Conservation (phyloP, 768 basidiomycete species). For the Suillus clintonianus region DNA sequence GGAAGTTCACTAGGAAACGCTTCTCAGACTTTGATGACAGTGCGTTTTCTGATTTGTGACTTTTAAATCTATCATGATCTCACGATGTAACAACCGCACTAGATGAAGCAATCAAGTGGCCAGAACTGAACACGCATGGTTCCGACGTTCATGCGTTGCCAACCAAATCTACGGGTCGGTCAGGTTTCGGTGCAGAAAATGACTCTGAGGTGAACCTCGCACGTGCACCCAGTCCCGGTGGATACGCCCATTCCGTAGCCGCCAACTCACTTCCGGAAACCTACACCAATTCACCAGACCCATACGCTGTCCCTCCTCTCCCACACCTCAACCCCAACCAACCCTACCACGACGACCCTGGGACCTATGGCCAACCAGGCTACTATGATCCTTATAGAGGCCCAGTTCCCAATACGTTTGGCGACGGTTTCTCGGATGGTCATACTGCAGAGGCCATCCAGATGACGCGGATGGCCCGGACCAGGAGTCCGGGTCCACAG, state of each 20-base stretch:
- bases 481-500: slow-evolving; percentile 44
- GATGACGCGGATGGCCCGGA: slow-evolving; percentile 65
- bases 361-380: slow-evolving; percentile 35
- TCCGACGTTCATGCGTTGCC: slow-evolving; percentile 66
- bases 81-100: slow-evolving; percentile 4
- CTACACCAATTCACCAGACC: slow-evolving; percentile 48
- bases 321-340: slow-evolving; percentile 79
- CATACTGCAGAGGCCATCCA: slow-evolving; percentile 63
- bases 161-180: slow-evolving; percentile 65
- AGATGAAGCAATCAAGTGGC: slow-evolving; percentile 92
- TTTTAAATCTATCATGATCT: slow-evolving; percentile 7
- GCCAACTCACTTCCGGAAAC: slow-evolving; percentile 48
- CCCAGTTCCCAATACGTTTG: slow-evolving; percentile 67
- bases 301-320: slow-evolving; percentile 82
- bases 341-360: slow-evolving; percentile 77
- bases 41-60: slow-evolving; percentile 41
- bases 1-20: slow-evolving; percentile 86
- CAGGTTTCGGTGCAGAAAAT: slow-evolving; percentile 65
- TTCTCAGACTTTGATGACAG: slow-evolving; percentile 77
- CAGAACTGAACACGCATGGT: slow-evolving; percentile 73
- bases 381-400: slow-evolving; percentile 85
- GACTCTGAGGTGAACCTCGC: slow-evolving; percentile 59
- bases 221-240: slow-evolving; percentile 47
- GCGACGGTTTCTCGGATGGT: slow-evolving; percentile 36
- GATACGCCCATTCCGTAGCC: slow-evolving; percentile 47